Base-by-base conservation (phyloP, 495 filamentous ascomycete genomes). In the Talaromyces adpressus region DNA sequence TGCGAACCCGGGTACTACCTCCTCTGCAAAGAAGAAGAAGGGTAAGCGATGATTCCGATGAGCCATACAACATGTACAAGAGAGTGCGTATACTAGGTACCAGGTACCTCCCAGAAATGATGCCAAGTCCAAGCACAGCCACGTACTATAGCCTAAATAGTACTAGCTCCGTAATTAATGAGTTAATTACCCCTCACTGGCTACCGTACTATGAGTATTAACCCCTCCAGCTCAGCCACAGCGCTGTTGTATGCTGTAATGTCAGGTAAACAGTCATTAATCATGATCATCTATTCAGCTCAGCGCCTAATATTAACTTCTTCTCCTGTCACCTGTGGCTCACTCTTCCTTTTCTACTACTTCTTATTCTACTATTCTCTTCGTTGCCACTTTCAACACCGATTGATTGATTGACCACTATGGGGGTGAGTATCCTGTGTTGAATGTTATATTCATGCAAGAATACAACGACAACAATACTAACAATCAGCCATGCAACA, bases 21-120 rank as follows among this genome's bases (percentile, higher is more conserved):
- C 77, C 2, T 79, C 78, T 3, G 80, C 81, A 34, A 89, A 87
- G 73, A 85, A 89, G 76, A 87, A 88, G 82, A 91, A 90, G 81
- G 86, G 84, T 20, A 89, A 87, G 75, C 87, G 87, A 76, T 86
- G 74, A 74, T n/a, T n/a, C n/a, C n/a, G n/a, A n/a, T n/a, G n/a
- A n/a, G n/a, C n/a, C 69, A 18, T 6, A 22, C 39, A 9, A 30
- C 11, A 29, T 56, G 27, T 56, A 25, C 22, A 22, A 3, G 2
- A 56, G 23, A 56, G 25, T 9, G 25, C 12, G 11, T 23, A 23
- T 4, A 4, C 20, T 25, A 53, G 18, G 47, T 20, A 51, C 4
- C n/a, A 18, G 47, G 16, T 22, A 53, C 49, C 11, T 53, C 14
- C 14, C 4, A 8, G 18, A 53, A 22, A 53, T 53, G 49, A 53